phyloP scores from a whole-genome alignment of 306 rosid species.

The Fragaria iinumae region DNA sequence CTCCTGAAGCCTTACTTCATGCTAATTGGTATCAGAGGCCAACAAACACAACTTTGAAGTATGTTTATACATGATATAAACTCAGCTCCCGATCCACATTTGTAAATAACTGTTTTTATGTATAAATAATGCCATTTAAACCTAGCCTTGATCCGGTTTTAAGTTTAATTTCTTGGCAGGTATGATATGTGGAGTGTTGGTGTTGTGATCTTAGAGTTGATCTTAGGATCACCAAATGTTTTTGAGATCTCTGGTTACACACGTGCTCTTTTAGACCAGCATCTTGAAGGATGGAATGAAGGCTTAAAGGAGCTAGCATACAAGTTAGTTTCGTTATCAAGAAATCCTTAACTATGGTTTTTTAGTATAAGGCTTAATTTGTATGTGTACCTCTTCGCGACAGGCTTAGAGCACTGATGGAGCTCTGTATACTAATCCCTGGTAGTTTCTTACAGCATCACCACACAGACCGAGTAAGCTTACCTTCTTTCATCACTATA shows the following conservation, averaged over 20 bases:
- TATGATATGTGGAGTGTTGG: conserved; percentile 99
- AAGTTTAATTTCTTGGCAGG: conserved; percentile 41
- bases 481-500: conserved; percentile 15
- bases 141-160: conserved; percentile 22
- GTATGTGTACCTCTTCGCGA: conserved; percentile 14
- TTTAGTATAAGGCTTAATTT: neutral
- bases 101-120: neutral
- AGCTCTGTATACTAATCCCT: conserved; percentile 83
- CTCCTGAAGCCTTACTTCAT: conserved; percentile 92
- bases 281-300: conserved; percentile 84
- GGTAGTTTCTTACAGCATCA: conserved; percentile 58
- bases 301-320: conserved; percentile 78
- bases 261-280: conserved; percentile 76
- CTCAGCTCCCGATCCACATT: conserved; percentile 23
- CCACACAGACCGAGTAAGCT: conserved; percentile 51
- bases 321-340: conserved; percentile 50
- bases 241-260: conserved; percentile 77
- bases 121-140: neutral
- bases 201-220: conserved; percentile 88
- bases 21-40: conserved; percentile 78
- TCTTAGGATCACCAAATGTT: conserved; percentile 80
- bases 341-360: neutral
- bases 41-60: conserved; percentile 69
- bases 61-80: conserved; percentile 33
- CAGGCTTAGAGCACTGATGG: conserved; percentile 96